Conservation (phyloP, 1,139 yeast species). For the Yarrowia galli region DNA sequence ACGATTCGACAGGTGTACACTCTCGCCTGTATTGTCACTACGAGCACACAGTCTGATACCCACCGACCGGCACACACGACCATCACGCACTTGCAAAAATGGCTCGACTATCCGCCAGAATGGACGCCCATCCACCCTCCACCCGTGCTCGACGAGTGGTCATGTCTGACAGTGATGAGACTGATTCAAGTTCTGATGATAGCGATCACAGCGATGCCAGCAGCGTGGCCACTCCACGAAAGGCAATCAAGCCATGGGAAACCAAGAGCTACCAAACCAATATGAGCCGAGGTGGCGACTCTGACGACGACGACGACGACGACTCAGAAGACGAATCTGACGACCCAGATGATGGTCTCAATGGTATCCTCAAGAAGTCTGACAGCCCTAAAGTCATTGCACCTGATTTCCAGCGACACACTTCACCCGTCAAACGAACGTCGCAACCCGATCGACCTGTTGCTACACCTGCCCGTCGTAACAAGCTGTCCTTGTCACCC, state of each 20-base stretch:
- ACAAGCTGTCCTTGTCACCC: constrained; percentile 29
- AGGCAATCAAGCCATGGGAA: constrained; percentile 14
- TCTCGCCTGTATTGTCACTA: not conserved
- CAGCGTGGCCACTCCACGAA: constrained; percentile 17
- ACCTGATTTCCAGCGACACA: constrained; percentile 23
- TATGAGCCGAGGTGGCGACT: not conserved
- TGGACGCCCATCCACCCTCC: constrained; percentile 28
- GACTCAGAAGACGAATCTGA: constrained; percentile 15
- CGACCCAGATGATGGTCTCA: constrained; percentile 24
- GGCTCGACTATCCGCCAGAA: constrained; percentile 16
- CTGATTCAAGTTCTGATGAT: not conserved
- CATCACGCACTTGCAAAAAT: not conserved
- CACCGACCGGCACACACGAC: not conserved
- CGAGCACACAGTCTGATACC: not conserved
- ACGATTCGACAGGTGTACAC: constrained; percentile 5
- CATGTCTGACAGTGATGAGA: constrained; percentile 33
- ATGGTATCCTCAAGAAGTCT: not conserved
- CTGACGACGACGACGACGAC: not conserved
- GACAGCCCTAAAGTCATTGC: constrained; percentile 24
- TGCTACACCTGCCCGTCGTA: constrained; percentile 17
- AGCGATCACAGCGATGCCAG: constrained; percentile 20
- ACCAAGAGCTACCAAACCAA: not conserved
- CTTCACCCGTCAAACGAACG: constrained; percentile 5
- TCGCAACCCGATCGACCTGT: constrained; percentile 3
- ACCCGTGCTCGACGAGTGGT: constrained; percentile 15